Evolutionary conservation across 2,329 filamentous ascomycete species (phyloP), one percentile per base, ranked within the genome.

Genomic region (Zarea fungicola): DNA sequence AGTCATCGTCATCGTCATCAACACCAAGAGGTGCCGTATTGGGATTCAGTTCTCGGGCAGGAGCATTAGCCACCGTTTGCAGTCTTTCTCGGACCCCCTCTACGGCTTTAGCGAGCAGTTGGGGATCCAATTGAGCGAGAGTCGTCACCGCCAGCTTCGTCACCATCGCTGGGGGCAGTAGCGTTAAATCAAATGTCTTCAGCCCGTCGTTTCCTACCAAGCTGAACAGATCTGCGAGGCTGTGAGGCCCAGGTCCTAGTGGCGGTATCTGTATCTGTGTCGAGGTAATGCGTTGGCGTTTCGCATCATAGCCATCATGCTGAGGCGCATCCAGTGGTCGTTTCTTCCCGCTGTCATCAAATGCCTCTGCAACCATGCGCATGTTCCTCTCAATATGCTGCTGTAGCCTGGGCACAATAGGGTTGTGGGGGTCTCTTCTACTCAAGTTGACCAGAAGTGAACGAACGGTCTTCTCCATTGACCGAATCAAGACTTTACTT

Each of bases 391-490:
- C 89, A 16, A 96, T 74, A 60, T 95, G 85, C 62, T 93, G 87
- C 58, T 96, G 88, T 64, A 99, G 93, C 53, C 88, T 85, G 1
- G 77, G 78, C 19, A 80, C 77, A 46, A 90, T 74, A 1, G 88
- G 83, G 57, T 90, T 87, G 48, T 87, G 86, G 3, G 88, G 87
- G 57, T 93, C 90, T 60, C 91, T 90, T 70, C 92, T 92, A 56
- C 86, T 75, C 46, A 96, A 73, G 66, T 96, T 91, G 46, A 91
- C 78, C 32, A 97, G 75, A 40, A 99, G 72, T 56, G 90, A 83
- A 59, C 90, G 81, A 3, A 87, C 87, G 21, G 93, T 99, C 63
- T 95, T 89, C 66, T 96, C 92, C 83, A 99, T 93, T 5, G 92
- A 97, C 67, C 85, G 89, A 53, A 95, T 78, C 58, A 92, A 81